A percentile compares a stretch with the other conserved stretches of the same genome.
These are phyloP conservation scores for Tricholoma terreum DNA, from an alignment of 768 basidiomycete genomes.

Conservation along the genomic window DNA sequence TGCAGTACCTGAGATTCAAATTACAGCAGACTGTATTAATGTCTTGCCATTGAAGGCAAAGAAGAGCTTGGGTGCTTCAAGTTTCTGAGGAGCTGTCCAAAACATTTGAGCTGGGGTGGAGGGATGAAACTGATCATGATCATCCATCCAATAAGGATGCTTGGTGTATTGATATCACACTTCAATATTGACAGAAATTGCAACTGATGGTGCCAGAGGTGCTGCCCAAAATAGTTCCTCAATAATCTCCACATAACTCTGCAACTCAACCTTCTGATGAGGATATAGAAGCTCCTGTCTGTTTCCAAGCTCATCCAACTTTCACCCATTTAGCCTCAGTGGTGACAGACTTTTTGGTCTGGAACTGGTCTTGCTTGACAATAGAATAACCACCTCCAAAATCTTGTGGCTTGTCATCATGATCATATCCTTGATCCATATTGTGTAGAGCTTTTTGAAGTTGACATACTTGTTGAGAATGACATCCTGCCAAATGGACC, in stretches of 20 bases:
- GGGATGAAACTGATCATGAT: not conserved
- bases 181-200: too few relatives aligned
- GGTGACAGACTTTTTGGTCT: not conserved
- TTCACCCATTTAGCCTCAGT: not conserved
- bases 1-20: not conserved
- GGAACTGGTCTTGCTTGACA: not conserved
- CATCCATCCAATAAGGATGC: constrained; percentile 10
- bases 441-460: not conserved
- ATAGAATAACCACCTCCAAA: too few relatives aligned
- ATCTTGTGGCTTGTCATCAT: not conserved
- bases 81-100: not conserved
- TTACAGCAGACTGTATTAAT: not conserved
- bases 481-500: not conserved
- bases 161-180: too few relatives aligned
- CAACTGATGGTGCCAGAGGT: too few relatives aligned
- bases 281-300: not conserved
- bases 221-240: too few relatives aligned
- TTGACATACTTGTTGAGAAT: constrained; percentile 1
- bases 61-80: not conserved
- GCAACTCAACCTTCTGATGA: not conserved
- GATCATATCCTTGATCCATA: not conserved
- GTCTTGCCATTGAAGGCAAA: not conserved
- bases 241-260: constrained; percentile 2
- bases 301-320: not conserved
- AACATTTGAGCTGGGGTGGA: constrained; percentile 1